phyloP scores from a whole-genome alignment of 2,329 filamentous ascomycete genomes.

The Alternaria gaisen region DNA sequence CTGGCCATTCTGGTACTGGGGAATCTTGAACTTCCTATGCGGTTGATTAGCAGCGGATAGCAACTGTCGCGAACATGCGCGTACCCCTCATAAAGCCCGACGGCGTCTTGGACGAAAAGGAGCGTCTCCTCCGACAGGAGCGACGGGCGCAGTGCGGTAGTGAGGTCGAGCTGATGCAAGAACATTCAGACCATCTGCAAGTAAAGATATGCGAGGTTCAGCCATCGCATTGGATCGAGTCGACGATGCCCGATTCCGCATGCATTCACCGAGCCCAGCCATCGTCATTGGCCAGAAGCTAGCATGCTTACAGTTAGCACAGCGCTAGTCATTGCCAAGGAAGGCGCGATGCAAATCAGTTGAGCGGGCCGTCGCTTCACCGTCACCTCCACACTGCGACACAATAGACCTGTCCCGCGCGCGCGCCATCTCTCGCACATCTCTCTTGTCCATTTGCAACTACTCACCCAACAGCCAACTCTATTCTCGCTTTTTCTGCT shows the following conservation, averaged over 20 bases:
- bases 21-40: constrained; percentile 89
- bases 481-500: constrained; percentile 5
- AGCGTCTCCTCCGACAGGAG: constrained; percentile 93
- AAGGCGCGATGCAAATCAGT: constrained; percentile 18
- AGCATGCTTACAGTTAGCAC: constrained; percentile 14
- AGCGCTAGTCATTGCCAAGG: constrained; percentile 16
- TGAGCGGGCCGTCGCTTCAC: constrained; percentile 30
- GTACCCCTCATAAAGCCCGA: constrained; percentile 97
- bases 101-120: constrained; percentile 95
- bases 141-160: constrained; percentile 91
- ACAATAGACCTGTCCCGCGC: constrained; percentile 13
- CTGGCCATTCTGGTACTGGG: constrained; percentile 92
- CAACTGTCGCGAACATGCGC: constrained; percentile 43
- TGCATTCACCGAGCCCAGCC: constrained; percentile 24
- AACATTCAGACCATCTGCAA: constrained; percentile 77
- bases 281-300: constrained; percentile 30
- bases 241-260: constrained; percentile 10
- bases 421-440: constrained; percentile 3
- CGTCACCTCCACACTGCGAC: constrained; percentile 17
- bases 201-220: constrained; percentile 22
- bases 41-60: constrained; percentile 22
- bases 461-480: constrained; percentile 27
- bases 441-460: constrained; percentile 11
- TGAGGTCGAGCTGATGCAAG: constrained; percentile 93
- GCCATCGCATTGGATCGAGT: constrained; percentile 18